Evolutionary conservation across 2,329 filamentous ascomycete genomes (phyloP).

Genomic region (Paecilomyces dactylethromorphus): DNA sequence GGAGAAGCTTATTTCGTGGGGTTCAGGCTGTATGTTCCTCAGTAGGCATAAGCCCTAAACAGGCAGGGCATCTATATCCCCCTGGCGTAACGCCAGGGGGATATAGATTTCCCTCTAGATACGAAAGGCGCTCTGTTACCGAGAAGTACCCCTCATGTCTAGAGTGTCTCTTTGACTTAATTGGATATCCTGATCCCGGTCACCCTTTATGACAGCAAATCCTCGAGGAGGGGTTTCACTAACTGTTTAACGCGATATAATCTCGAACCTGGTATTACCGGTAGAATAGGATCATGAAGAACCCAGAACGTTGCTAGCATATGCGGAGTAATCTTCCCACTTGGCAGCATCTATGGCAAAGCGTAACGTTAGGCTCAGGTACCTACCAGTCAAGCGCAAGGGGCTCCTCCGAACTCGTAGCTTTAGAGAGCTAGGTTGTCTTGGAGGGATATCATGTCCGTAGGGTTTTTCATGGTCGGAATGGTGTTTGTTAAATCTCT

Average conservation of each 20-base stretch:
- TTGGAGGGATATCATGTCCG: neutral
- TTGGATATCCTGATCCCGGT: neutral
- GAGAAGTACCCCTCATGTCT: neutral
- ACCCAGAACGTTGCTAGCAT: neutral
- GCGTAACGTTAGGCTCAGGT: neutral
- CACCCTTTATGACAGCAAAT: neutral
- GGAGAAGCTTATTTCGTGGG: neutral
- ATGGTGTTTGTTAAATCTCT: neutral
- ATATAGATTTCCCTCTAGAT: no score
- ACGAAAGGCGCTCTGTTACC: neutral
- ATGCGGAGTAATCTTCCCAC: neutral
- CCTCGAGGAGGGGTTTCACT: neutral
- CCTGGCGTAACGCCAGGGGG: neutral
- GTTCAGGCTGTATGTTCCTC: neutral
- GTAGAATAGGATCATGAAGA: neutral
- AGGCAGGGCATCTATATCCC: neutral
- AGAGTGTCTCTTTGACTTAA: neutral
- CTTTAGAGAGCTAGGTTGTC: neutral
- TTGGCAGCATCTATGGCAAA: neutral
- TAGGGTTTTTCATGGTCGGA: neutral
- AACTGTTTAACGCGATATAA: neutral
- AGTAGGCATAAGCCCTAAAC: neutral
- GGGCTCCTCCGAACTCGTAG: neutral
- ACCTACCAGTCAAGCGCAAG: neutral
- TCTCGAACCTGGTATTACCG: neutral